Evolutionary conservation across 208 protist species (phyloP).

Genomic region (Trypanosoma vivax): DNA sequence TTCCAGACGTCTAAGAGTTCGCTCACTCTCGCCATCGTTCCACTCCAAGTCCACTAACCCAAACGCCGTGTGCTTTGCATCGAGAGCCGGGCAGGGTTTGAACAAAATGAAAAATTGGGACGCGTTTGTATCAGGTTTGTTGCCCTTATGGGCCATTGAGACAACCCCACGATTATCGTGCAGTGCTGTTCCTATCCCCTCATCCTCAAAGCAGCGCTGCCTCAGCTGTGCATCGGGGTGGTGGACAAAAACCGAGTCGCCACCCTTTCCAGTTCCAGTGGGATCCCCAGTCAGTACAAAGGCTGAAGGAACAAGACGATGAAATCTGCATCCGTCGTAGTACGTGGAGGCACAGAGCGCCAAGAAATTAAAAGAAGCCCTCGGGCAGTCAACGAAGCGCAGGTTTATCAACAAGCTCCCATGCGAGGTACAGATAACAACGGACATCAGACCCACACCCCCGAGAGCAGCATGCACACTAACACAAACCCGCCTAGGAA

Average conservation of each 20-base stretch:
- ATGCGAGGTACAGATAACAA: constrained; percentile 60
- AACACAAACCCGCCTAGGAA: no score
- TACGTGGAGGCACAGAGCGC: constrained; percentile 90
- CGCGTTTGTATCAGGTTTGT: constrained; percentile 79
- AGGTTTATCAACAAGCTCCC: constrained; percentile 71
- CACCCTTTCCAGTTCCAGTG: constrained; percentile 92
- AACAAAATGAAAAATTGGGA: constrained; percentile 89
- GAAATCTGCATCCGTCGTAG: constrained; percentile 93
- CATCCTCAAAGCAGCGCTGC: constrained; percentile 69
- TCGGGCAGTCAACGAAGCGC: constrained; percentile 65
- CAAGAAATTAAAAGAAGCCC: constrained; percentile 95
- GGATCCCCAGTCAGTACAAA: constrained; percentile 92
- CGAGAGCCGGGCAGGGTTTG: constrained; percentile 49
- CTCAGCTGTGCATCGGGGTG: background rate
- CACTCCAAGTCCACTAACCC: constrained; percentile 72
- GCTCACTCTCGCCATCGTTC: constrained; percentile 31
- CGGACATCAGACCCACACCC: constrained; percentile 46
- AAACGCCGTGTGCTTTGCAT: constrained; percentile 94
- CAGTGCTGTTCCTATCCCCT: constrained; percentile 88
- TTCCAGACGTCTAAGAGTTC: constrained; percentile 49
- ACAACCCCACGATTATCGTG: constrained; percentile 82
- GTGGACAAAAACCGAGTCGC: constrained; percentile 88
- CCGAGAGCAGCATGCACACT: no score
- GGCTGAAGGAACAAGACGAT: constrained; percentile 89
- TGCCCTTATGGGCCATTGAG: constrained; percentile 94